Conservation (phyloP, 495 filamentous ascomycete genomes). For the Wilcoxina mikolae region DNA sequence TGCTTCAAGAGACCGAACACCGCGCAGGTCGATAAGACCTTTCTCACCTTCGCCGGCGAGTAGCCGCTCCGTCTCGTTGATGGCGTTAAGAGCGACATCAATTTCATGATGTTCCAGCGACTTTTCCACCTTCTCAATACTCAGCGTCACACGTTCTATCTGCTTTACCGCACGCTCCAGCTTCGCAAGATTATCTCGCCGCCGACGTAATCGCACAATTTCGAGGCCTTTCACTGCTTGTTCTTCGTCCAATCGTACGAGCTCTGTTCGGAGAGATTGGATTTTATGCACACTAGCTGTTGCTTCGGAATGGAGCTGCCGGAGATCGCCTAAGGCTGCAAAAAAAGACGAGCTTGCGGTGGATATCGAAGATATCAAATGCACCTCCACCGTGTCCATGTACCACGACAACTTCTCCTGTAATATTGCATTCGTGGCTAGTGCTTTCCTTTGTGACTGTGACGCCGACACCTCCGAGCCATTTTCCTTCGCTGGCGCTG, state of each 20-base stretch:
- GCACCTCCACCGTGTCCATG: conserved; percentile 98
- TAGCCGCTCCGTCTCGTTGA: conserved; percentile 62
- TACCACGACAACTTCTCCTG: conserved; percentile 99
- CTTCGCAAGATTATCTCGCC: conserved; percentile 71
- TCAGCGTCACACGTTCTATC: conserved; percentile 60
- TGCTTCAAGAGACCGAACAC: conserved; percentile 64
- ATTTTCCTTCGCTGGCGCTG: conserved; percentile 9
- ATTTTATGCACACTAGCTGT: conserved; percentile 83
- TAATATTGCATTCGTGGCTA: conserved; percentile 95
- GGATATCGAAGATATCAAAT: conserved; percentile 91
- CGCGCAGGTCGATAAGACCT: conserved; percentile 50
- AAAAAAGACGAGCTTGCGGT: conserved; percentile 94
- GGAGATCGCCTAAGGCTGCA: conserved; percentile 77
- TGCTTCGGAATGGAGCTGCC: conserved; percentile 81
- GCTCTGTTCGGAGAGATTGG: conserved; percentile 59
- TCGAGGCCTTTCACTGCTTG: conserved; percentile 79
- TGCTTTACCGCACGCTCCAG: conserved; percentile 72
- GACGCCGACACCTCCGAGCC: conserved; percentile 43
- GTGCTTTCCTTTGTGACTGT: conserved; percentile 57
- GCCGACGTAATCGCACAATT: conserved; percentile 64
- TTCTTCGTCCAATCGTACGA: conserved; percentile 66
- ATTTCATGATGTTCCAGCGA: conserved; percentile 67
- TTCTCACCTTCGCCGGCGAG: conserved; percentile 50
- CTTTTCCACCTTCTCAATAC: conserved; percentile 59
- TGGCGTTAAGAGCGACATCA: conserved; percentile 58